phyloP scores from a whole-genome alignment of 495 filamentous ascomycete genomes.

The Aspergillus steynii region DNA sequence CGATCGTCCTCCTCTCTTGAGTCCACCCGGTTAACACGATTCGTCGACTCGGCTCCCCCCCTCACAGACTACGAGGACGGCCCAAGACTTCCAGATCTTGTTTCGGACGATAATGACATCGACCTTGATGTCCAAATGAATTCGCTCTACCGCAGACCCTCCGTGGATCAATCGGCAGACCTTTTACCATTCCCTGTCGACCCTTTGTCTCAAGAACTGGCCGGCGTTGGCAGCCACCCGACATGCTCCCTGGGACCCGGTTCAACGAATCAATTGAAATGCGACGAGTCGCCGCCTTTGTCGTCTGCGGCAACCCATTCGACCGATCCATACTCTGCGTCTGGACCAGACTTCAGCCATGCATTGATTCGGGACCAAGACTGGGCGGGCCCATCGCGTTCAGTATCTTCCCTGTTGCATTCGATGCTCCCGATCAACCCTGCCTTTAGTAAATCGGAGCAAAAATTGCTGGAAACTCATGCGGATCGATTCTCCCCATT shows the following conservation, averaged over 20 bases:
- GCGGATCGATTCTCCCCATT: slow-evolving; percentile 12
- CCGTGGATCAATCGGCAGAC: slow-evolving; percentile 7
- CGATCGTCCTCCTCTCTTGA: not conserved
- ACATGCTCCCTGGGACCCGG: slow-evolving; percentile 14
- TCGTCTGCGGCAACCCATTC: slow-evolving; percentile 18
- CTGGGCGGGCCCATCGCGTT: slow-evolving; percentile 12
- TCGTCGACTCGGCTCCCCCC: slow-evolving; percentile 1
- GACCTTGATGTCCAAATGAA: slow-evolving; percentile 21
- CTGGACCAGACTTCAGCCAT: slow-evolving; percentile 16
- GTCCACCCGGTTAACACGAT: not conserved
- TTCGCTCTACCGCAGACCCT: slow-evolving; percentile 13
- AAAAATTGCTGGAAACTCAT: slow-evolving; percentile 11
- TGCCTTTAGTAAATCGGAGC: slow-evolving; percentile 19
- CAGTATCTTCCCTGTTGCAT: slow-evolving; percentile 23
- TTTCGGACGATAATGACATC: slow-evolving; percentile 16
- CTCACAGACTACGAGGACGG: slow-evolving; percentile 8
- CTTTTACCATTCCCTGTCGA: slow-evolving; percentile 9
- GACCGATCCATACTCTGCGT: slow-evolving; percentile 17
- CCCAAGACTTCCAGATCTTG: not conserved
- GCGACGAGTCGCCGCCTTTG: slow-evolving; percentile 19
- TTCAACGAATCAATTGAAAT: slow-evolving; percentile 8
- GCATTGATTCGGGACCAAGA: slow-evolving; percentile 16
- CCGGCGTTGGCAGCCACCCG: slow-evolving; percentile 24
- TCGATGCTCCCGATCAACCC: slow-evolving; percentile 36
- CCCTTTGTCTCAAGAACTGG: slow-evolving; percentile 20